Evolutionary conservation across 2,329 filamentous ascomycete species (phyloP).

Genomic region (Cladophialophora psammophila): DNA sequence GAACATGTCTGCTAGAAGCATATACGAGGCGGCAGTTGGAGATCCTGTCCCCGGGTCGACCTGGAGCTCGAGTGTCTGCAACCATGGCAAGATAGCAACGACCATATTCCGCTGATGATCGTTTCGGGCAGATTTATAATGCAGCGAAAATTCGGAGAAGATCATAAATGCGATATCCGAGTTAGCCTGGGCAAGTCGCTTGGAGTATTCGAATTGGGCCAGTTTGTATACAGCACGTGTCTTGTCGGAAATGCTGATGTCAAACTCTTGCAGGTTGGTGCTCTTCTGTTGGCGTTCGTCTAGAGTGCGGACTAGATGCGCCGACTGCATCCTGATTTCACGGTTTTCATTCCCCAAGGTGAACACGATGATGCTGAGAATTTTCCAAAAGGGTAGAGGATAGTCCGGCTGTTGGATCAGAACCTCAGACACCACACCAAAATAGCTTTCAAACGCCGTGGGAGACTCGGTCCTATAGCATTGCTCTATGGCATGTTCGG

Average conservation of each 20-base stretch:
- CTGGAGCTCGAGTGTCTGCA: constrained; percentile 91
- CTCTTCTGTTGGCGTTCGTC: constrained; percentile 84
- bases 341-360: constrained; percentile 92
- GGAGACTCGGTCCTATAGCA: constrained; percentile 84
- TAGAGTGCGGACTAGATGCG: constrained; percentile 77
- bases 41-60: constrained; percentile 84
- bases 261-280: constrained; percentile 94
- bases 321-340: constrained; percentile 86
- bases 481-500: constrained; percentile 88
- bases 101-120: constrained; percentile 92
- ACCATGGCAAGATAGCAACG: constrained; percentile 93
- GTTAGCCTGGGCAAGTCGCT: constrained; percentile 85
- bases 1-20: constrained; percentile 90
- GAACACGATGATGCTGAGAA: constrained; percentile 86
- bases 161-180: constrained; percentile 89
- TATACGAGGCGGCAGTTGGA: constrained; percentile 89
- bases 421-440: constrained; percentile 88
- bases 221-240: constrained; percentile 98
- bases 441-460: constrained; percentile 93
- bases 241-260: constrained; percentile 98
- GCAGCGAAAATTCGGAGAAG: constrained; percentile 92
- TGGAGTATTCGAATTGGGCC: constrained; percentile 95
- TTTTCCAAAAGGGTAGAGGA: constrained; percentile 85
- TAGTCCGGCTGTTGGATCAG: constrained; percentile 84
- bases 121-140: constrained; percentile 86